Conservation (phyloP, 192 early-diverging fungal genomes). For the Podochytrium sp. region DNA sequence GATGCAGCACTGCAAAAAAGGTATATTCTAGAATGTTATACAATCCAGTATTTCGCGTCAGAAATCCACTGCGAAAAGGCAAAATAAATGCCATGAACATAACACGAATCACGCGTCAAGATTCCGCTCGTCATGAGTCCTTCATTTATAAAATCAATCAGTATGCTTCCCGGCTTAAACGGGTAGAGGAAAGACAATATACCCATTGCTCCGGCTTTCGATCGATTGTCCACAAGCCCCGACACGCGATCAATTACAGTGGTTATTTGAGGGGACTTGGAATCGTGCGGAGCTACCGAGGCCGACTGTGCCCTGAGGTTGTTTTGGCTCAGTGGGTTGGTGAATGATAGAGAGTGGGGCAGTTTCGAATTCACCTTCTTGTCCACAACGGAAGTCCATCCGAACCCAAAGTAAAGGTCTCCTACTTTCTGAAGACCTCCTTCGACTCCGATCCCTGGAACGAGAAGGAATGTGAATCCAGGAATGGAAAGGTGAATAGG, state of each 20-base stretch:
- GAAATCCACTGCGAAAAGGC: constrained; percentile 31
- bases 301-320: constrained; percentile 32
- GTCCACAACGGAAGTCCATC: constrained; percentile 38
- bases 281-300: constrained; percentile 32
- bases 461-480: background rate
- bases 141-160: background rate
- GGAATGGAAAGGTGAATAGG: background rate
- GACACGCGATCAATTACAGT: constrained; percentile 37
- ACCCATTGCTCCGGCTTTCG: constrained; percentile 38
- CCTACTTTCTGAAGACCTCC: constrained; percentile 31
- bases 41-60: background rate
- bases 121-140: constrained; percentile 35
- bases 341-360: background rate
- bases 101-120: constrained; percentile 32
- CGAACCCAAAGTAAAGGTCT: constrained; percentile 31
- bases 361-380: background rate
- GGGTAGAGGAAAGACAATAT: background rate
- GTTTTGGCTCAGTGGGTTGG: background rate
- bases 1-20: too few relatives aligned
- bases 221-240: constrained; percentile 31
- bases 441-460: constrained; percentile 38
- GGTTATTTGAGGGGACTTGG: constrained; percentile 37
- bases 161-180: background rate
- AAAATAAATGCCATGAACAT: constrained; percentile 37
- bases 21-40: too few relatives aligned